phyloP scores from a whole-genome alignment of 306 rosid genomes.

The Cucumis sativus region Cucumber_9930_V3 NC_026656.2:22226501-22227000 shows the following conservation, averaged over 20 bases:
- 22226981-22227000: too few species aligned
- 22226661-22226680: constrained; percentile 68
- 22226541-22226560: neutral
- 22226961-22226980: neutral
- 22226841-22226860: constrained; percentile 35
- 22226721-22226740: constrained; percentile 34
- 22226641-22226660: constrained; percentile 66
- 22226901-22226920: constrained; percentile 35
- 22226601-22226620: neutral
- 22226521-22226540: neutral
- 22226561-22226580: neutral
- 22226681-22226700: constrained; percentile 58
- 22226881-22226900: constrained; percentile 72
- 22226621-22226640: neutral
- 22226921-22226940: constrained; percentile 46
- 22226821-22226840: constrained; percentile 29
- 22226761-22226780: constrained; percentile 79
- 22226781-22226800: constrained; percentile 45
- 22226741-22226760: constrained; percentile 70
- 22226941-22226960: constrained; percentile 41
- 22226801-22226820: constrained; percentile 35
- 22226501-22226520: neutral
- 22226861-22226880: constrained; percentile 61
- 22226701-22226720: constrained; percentile 28
- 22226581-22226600: too few species aligned